Evolutionary conservation across 352 stramenopile genomes (phyloP), one percentile per base, ranked within the genome.

Genomic region (Globisporangium cystogenes): DNA sequence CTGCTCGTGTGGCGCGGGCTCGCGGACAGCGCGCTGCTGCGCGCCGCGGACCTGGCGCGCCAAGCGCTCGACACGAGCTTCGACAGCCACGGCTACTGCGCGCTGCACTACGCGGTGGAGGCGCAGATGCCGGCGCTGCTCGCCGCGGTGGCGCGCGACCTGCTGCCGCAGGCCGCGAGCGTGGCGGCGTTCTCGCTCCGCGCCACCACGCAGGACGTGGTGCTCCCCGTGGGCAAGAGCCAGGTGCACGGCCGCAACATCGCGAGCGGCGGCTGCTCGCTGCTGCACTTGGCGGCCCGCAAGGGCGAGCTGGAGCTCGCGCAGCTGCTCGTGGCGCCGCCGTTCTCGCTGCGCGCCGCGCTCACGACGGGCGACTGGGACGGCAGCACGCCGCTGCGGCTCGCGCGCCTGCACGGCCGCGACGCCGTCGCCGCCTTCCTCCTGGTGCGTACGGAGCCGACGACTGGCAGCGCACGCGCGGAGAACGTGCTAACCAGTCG

Each of bases 101-200:
- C 79, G 31, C 47, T 92, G 14, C 81, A 92, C 40, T 92, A 92
- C 60, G 82, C 81, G 2, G 63, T 87, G 27, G 83, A 94, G 39
- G 77, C 79, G 5, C 78, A 87, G 54, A 88, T 90, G 79, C 26
- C 40, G 1, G 54, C 55, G 31, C 86, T 91, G 18, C 8, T 88
- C 24, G 65, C 76, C 10, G 78, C 66, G 41, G 56, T 57, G 12
- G 50, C 67, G 6, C 40, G 70, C 4, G 59, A 53, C 15, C 60
- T 71, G 15, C 41, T 57, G 15, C 57, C 52, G 43, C 59, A 42
- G 23, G 47, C 51, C 16, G 20, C 1, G n/a, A 10, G 12, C 6
- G 20, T 57, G 5, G 35, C 39, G 16, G 23, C 48, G 36, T 21
- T 80, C 7, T 56, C 60, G 24, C 49, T 48, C 15, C 57, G 55